Conservation (phyloP, 2,329 filamentous ascomycete species). For the Xylariomycetidae sp. region DNA sequence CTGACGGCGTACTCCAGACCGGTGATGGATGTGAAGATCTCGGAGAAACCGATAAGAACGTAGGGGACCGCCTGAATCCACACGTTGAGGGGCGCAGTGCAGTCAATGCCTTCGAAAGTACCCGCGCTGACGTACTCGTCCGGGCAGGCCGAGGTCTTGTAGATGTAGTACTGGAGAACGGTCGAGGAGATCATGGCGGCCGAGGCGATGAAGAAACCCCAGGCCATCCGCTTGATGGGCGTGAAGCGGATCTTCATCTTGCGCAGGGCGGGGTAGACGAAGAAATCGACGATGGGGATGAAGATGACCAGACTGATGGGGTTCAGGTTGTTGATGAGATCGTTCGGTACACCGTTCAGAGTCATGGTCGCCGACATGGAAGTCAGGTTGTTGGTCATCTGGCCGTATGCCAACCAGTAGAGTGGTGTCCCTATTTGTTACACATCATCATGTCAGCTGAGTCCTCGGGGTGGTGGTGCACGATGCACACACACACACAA, state of each 20-base stretch:
- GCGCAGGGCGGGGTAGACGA: conserved; percentile 64
- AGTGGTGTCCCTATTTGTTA: no score
- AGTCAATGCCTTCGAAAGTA: no score
- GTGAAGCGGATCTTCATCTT: conserved; percentile 60
- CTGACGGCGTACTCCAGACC: conserved; percentile 69
- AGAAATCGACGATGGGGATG: conserved; percentile 62
- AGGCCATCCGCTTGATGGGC: conserved; percentile 69
- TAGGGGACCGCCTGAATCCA: conserved; percentile 49
- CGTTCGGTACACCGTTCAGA: conserved; percentile 68
- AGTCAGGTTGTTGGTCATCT: conserved; percentile 55
- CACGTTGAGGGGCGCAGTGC: no score
- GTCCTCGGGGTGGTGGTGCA: no score
- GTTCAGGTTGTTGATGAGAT: conserved; percentile 69
- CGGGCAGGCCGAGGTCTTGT: conserved; percentile 56
- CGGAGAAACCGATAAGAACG: conserved; percentile 40
- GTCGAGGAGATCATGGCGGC: conserved; percentile 54
- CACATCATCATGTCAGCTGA: no score
- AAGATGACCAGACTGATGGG: conserved; percentile 70
- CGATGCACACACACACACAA: no score
- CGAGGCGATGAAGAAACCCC: conserved; percentile 63
- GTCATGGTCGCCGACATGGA: conserved; percentile 62
- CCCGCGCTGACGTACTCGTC: conserved; percentile 55
- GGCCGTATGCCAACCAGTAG: conserved; percentile 52
- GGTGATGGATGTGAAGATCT: conserved; percentile 44
- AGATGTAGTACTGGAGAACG: conserved; percentile 57